Conservation (phyloP, 2,329 filamentous ascomycete genomes). For the Clonostachys chloroleuca region DNA sequence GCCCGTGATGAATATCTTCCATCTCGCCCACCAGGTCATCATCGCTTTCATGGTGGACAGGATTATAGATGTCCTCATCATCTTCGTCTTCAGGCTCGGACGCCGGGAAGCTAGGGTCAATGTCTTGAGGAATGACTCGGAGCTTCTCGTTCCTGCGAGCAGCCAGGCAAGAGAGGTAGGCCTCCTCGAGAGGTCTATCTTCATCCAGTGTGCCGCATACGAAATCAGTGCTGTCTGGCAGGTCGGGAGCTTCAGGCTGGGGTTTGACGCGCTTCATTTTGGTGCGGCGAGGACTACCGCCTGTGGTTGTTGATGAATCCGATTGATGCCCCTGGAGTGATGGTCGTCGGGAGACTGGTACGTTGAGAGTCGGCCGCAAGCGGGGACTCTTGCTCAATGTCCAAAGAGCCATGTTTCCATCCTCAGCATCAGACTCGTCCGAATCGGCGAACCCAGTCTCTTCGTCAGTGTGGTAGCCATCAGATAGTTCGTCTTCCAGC, state of each 20-base stretch:
- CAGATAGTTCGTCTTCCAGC: slow-evolving; percentile 50
- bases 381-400: slow-evolving; percentile 37
- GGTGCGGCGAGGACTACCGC: slow-evolving; percentile 19
- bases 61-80: slow-evolving; percentile 62
- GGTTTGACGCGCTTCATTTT: slow-evolving; percentile 20
- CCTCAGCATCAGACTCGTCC: slow-evolving; percentile 59
- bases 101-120: slow-evolving; percentile 94
- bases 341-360: slow-evolving; percentile 5
- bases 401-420: slow-evolving; percentile 59
- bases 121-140: slow-evolving; percentile 85
- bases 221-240: slow-evolving; percentile 97
- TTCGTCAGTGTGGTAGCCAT: slow-evolving; percentile 74
- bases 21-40: slow-evolving; percentile 67
- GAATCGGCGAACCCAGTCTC: slow-evolving; percentile 66
- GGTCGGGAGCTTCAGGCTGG: slow-evolving; percentile 62
- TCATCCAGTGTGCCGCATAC: slow-evolving; percentile 98
- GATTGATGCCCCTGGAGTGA: slow-evolving; percentile 33
- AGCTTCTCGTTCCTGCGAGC: slow-evolving; percentile 79
- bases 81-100: slow-evolving; percentile 88
- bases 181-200: slow-evolving; percentile 89
- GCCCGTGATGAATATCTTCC: slow-evolving; percentile 59
- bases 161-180: slow-evolving; percentile 81
- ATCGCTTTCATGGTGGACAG: slow-evolving; percentile 59
- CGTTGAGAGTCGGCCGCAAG: slow-evolving; percentile 25
- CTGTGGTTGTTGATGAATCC: slow-evolving; percentile 53